These are phyloP conservation scores for Heritiera littoralis DNA, from an alignment of 345 rosid genomes.

Conservation along the genomic window DNA sequence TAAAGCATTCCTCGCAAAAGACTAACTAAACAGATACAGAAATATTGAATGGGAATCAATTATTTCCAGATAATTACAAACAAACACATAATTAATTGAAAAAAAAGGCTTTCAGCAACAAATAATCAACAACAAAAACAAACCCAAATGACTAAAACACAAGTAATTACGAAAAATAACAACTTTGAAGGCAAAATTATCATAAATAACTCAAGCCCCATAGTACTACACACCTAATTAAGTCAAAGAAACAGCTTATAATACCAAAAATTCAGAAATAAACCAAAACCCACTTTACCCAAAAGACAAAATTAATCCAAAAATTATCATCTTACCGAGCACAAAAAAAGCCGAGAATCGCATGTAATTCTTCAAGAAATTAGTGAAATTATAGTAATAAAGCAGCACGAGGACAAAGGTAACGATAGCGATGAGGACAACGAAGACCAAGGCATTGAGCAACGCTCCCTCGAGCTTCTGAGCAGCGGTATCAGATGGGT, in stretches of 20 bases:
- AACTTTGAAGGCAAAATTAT: neutral
- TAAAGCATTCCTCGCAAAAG: neutral
- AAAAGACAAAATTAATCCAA: neutral
- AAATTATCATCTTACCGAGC: slow-evolving; percentile 40
- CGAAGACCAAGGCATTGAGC: slow-evolving; percentile 82
- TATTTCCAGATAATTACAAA: neutral
- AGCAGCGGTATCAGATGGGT: slow-evolving; percentile 69
- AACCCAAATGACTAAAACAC: neutral
- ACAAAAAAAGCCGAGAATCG: slow-evolving; percentile 92
- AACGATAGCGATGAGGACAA: slow-evolving; percentile 66
- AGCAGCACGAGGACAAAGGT: slow-evolving; percentile 83
- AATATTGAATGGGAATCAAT: neutral
- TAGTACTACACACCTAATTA: neutral
- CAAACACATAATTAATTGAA: neutral
- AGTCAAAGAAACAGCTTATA: neutral
- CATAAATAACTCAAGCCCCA: neutral
- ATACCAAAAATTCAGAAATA: slow-evolving; percentile 17
- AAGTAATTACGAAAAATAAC: neutral
- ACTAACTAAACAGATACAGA: neutral
- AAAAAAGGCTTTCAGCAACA: neutral
- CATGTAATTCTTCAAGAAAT: slow-evolving; percentile 91
- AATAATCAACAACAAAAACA: neutral
- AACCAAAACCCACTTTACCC: neutral
- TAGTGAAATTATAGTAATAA: slow-evolving; percentile 90
- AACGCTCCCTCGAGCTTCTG: slow-evolving; percentile 88